These are phyloP conservation scores for Acanthamoeba comandoni DNA, from an alignment of 208 protist species.

Conservation along the genomic window DNA sequence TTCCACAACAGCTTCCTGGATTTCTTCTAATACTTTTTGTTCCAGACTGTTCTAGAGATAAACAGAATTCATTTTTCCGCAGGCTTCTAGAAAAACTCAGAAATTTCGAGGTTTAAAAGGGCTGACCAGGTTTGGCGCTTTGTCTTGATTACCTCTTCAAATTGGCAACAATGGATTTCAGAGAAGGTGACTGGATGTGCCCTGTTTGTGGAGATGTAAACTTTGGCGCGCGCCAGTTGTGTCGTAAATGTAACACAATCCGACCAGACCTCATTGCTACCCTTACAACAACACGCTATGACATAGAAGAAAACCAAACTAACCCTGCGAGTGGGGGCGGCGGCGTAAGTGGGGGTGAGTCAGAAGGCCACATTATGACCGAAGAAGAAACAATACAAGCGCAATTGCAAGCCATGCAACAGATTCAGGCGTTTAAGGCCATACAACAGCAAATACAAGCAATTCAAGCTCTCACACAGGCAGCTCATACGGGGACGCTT, in stretches of 20 bases:
- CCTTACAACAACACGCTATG: neutral
- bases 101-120: too few species aligned
- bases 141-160: too few species aligned
- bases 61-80: too few species aligned
- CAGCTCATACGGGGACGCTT: too few species aligned
- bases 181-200: constrained; percentile 54
- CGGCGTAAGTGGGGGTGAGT: constrained; percentile 22
- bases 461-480: too few species aligned
- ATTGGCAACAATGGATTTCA: constrained; percentile 45
- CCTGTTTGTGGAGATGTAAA: constrained; percentile 26
- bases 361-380: neutral
- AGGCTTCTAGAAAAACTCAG: too few species aligned
- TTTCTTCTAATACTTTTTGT: too few species aligned
- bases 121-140: too few species aligned
- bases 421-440: constrained; percentile 67
- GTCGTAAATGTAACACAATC: constrained; percentile 45
- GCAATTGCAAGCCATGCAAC: constrained; percentile 57
- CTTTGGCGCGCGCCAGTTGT: constrained; percentile 40
- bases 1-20: too few species aligned
- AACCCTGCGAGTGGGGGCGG: constrained; percentile 42
- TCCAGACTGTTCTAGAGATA: too few species aligned
- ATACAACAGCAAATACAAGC: constrained; percentile 55
- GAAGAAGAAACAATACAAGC: constrained; percentile 22
- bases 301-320: neutral
- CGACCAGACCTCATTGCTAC: constrained; percentile 10